A percentile compares a stretch with the other conserved stretches of the same genome.
Evolutionary conservation across 208 protist genomes (phyloP).

Genomic region (Wallacemonas sp.): DNA sequence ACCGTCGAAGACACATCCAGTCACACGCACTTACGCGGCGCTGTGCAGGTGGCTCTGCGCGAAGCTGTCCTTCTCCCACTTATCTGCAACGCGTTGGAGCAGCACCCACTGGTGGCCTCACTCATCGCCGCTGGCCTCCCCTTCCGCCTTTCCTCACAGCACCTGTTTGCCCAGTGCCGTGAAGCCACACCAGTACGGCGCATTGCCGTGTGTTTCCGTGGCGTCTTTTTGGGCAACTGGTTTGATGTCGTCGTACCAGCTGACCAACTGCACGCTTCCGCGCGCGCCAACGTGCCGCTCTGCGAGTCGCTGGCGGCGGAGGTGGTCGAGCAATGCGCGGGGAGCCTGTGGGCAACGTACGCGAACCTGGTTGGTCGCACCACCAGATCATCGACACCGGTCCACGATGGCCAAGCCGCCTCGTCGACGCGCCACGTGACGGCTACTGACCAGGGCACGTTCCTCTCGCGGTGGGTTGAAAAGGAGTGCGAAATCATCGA

Average conservation of each 20-base stretch:
- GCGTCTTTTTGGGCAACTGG: conserved; percentile 68
- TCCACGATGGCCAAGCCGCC: neutral
- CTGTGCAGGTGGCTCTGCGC: conserved; percentile 30
- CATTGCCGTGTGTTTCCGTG: conserved; percentile 27
- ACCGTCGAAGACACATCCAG: conserved; percentile 42
- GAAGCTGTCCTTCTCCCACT: conserved; percentile 15
- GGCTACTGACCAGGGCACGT: neutral
- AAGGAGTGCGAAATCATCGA: conserved; percentile 6
- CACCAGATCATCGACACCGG: too few species aligned
- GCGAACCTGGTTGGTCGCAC: conserved; percentile 54
- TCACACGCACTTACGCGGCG: conserved; percentile 15
- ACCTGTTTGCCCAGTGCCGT: conserved; percentile 24
- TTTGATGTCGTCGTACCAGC: conserved; percentile 48
- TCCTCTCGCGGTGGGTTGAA: conserved; percentile 6
- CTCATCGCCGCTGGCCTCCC: conserved; percentile 50
- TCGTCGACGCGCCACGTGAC: neutral
- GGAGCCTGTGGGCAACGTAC: conserved; percentile 68
- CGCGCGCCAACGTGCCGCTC: conserved; percentile 15
- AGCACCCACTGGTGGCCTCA: conserved; percentile 42
- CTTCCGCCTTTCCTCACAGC: conserved; percentile 37
- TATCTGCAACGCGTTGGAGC: conserved; percentile 28
- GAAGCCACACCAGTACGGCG: conserved; percentile 23
- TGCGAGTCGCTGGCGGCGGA: conserved; percentile 29
- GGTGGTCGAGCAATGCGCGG: conserved; percentile 78
- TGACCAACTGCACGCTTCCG: conserved; percentile 16